Evolutionary conservation across 352 stramenopile genomes (phyloP), one percentile per base, ranked within the genome.

Genomic region (Phytophthora sp.): DNA sequence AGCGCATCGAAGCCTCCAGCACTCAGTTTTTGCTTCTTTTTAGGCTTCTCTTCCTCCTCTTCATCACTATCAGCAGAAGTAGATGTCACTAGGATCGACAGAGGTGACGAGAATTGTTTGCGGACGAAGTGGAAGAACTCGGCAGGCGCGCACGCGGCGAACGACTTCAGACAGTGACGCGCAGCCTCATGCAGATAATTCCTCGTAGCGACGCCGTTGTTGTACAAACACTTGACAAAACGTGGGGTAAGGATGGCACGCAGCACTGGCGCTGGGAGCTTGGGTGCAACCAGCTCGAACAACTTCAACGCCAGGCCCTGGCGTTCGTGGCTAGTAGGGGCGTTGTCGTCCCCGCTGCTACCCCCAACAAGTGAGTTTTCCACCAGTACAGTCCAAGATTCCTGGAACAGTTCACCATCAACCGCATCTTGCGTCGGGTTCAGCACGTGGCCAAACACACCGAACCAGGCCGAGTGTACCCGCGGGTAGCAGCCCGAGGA

Each of bases 101-200:
- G 69, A 20, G 87, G 87, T 46, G 79, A 71, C 20, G 77, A 65
- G 31, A 95, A 92, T 57, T 91, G 81, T 36, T 83, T 77, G 51
- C 86, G 75, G 45, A 93, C 71, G 54, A 94, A 94, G 54, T 83
- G 74, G 52, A 87, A 84, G 49, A 87, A 93, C 70, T 93, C 84
- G 16, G 64, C 53, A 12, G 80, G 83, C 1, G 80, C 73, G 8
- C 66, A 71, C 4, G 69, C 45, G 0, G 73, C 79, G 36, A 96
- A 93, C 0, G 63, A 74, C 52, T 89, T 80, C 36, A 96, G 61
- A 36, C 73, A 86, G 65, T 91, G 81, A 49, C 78, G 74, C 20
- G 86, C 88, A 38, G 88, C 88, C 20, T 89, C 86, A 63, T 96
- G 84, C 45, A 96, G 64, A 54, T 93, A 93, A 59, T 89, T 94